These are phyloP conservation scores for Modicella reniformis DNA, from an alignment of 371 early-diverging fungal species.

Conservation along the genomic window DNA sequence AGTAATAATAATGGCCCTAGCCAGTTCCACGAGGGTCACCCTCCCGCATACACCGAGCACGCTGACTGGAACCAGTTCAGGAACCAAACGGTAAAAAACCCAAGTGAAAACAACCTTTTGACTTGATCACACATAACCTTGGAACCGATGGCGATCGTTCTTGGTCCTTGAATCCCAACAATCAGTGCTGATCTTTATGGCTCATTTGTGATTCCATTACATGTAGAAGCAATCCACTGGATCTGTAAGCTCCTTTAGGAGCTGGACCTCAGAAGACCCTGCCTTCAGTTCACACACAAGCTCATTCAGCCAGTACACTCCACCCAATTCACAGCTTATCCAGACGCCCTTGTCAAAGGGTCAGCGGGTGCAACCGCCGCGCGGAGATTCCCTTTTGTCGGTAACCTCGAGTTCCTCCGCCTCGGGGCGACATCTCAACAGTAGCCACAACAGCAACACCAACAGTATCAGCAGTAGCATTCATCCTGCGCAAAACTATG, in stretches of 20 bases:
- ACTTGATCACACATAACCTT: no score
- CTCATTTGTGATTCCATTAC: neutral
- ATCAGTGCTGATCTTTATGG: slow-evolving; percentile 1
- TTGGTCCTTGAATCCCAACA: no score
- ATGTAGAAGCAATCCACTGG: slow-evolving; percentile 31
- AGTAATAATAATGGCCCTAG: slow-evolving; percentile 6
- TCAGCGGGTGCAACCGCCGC: slow-evolving; percentile 10
- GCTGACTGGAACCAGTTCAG: slow-evolving; percentile 34
- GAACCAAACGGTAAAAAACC: slow-evolving; percentile 34
- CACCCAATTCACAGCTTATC: neutral
- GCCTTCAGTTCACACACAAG: slow-evolving; percentile 26
- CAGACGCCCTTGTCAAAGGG: slow-evolving; percentile 7
- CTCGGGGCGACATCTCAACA: slow-evolving; percentile 4
- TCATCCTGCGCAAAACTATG: no score
- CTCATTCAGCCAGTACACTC: slow-evolving; percentile 16
- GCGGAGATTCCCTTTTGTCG: slow-evolving; percentile 5
- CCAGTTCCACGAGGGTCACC: slow-evolving; percentile 46
- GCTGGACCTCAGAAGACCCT: slow-evolving; percentile 44
- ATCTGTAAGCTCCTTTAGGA: slow-evolving; percentile 32
- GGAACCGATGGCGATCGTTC: neutral
- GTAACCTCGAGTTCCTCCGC: neutral
- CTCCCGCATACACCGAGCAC: slow-evolving; percentile 15
- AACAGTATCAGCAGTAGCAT: no score
- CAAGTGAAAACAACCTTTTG: slow-evolving; percentile 2
- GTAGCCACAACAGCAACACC: neutral